Evolutionary conservation across 805 yeast genomes (phyloP).

Genomic region (Wickerhamiella qilinensis): DNA sequence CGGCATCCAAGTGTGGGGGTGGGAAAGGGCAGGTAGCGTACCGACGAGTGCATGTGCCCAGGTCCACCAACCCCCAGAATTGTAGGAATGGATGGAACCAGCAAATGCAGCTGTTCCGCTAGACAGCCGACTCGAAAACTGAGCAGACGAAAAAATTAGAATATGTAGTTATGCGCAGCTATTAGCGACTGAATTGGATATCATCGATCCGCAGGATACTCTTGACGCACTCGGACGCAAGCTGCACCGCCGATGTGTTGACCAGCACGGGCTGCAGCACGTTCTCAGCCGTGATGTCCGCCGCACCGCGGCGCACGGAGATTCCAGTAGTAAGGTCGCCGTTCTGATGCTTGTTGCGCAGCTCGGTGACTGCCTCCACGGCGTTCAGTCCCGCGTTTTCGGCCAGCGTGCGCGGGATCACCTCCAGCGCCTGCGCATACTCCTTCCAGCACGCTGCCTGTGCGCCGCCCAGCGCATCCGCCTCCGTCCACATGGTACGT

Average conservation of each 20-base stretch:
- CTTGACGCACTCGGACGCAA: constrained; percentile 94
- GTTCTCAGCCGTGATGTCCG: constrained; percentile 85
- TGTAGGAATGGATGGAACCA: not conserved
- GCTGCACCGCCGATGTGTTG: constrained; percentile 79
- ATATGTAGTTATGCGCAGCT: too few relatives aligned
- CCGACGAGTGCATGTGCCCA: not conserved
- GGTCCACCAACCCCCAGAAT: not conserved
- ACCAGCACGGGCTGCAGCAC: constrained; percentile 94
- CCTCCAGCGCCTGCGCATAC: constrained; percentile 81
- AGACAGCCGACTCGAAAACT: not conserved
- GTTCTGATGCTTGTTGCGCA: constrained; percentile 75
- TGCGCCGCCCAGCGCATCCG: constrained; percentile 50
- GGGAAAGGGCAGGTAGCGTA: too few relatives aligned
- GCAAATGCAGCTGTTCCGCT: not conserved
- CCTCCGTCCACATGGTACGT: constrained; percentile 52
- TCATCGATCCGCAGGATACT: constrained; percentile 94
- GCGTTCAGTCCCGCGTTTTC: constrained; percentile 92
- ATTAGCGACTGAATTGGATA: constrained; percentile 73
- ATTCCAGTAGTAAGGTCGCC: constrained; percentile 94
- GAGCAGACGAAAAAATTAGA: too few relatives aligned
- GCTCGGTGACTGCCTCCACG: constrained; percentile 78
- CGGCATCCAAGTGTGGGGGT: too few relatives aligned
- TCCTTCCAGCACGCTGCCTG: constrained; percentile 86
- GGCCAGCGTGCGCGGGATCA: constrained; percentile 84
- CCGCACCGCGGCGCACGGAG: constrained; percentile 83